Evolutionary conservation across 177 flowering plant genomes (phyloP), one percentile per base, ranked within the genome.

Genomic region (Vitis hybrid): DNA sequence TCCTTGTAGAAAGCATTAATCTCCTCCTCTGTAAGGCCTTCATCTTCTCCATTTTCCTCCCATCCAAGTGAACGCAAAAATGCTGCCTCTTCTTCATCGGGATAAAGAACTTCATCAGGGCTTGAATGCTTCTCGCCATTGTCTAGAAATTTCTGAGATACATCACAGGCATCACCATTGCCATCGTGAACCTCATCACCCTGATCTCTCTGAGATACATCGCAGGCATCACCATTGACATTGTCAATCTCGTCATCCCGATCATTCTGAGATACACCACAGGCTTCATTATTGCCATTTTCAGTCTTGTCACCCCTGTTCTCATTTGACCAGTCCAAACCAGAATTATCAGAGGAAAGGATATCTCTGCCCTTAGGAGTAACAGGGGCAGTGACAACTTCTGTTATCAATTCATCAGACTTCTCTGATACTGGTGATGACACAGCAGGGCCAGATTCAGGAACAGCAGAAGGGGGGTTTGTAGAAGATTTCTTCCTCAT

Each of bases 1-100:
- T 61, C 63, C 67, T 66, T 16, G 20, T 20, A 72, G 57, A 79
- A 79, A 19, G 71, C 66, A 26, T 22, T 72, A 16, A 79, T 79
- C 65, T 79, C 82, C 59, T 79, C 82, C 69, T 78, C 80, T 3
- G 77, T 78, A 48, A 78, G 75, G 51, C 80, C 75, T 57, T 60
- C 79, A 64, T 72, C 80, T 49, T 78, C 80, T 29, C 70, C 80
- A 64, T 63, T 59, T 67, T 78, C 80, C 8, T 74, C 75, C 80
- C 80, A 78, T 29, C 80, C 80, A 59, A 74, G 75, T 6, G 80
- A 78, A 51, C 77, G 77, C 20, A 78, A 56, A 71, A 78, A 78
- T 9, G 72, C 72, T 58, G 55, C 68, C 70, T 78, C 80, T 55
- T 74, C 75, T 18, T 78, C 75, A 11, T 70, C 74, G 0, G 74